Conservation (phyloP, 352 stramenopile species). For the Phytophthora tubulina region DNA sequence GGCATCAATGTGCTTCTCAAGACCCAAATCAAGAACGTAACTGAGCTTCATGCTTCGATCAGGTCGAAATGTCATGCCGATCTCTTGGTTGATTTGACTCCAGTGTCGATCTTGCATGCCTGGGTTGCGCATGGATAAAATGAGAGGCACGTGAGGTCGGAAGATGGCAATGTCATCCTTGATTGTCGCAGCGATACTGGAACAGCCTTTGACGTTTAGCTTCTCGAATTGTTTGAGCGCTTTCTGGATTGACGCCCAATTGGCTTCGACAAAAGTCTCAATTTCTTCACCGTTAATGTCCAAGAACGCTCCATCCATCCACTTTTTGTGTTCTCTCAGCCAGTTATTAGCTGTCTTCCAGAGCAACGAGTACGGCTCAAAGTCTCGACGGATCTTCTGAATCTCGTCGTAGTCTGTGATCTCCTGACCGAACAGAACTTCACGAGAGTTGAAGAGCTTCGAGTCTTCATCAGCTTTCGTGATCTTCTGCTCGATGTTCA, state of each 20-base stretch:
- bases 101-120: slow-evolving; percentile 96
- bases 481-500: slow-evolving; percentile 91
- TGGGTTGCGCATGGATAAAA: slow-evolving; percentile 90
- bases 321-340: slow-evolving; percentile 93
- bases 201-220: slow-evolving; percentile 84
- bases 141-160: slow-evolving; percentile 90
- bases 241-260: slow-evolving; percentile 90
- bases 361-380: slow-evolving; percentile 95
- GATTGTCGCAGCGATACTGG: slow-evolving; percentile 89
- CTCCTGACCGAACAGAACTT: slow-evolving; percentile 88
- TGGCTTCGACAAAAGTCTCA: slow-evolving; percentile 89
- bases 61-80: slow-evolving; percentile 85
- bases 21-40: slow-evolving; percentile 86
- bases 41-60: slow-evolving; percentile 87
- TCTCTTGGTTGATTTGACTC: slow-evolving; percentile 91
- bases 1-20: slow-evolving; percentile 88
- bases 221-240: slow-evolving; percentile 95
- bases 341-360: slow-evolving; percentile 94
- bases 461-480: slow-evolving; percentile 90
- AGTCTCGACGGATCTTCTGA: slow-evolving; percentile 90
- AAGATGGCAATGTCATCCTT: slow-evolving; percentile 93
- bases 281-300: slow-evolving; percentile 94
- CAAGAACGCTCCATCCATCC: slow-evolving; percentile 92
- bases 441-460: slow-evolving; percentile 92
- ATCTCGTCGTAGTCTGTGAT: slow-evolving; percentile 94